Evolutionary conservation across 176 grass and related monocot species (phyloP).

Genomic region (Oryza nivara): DNA sequence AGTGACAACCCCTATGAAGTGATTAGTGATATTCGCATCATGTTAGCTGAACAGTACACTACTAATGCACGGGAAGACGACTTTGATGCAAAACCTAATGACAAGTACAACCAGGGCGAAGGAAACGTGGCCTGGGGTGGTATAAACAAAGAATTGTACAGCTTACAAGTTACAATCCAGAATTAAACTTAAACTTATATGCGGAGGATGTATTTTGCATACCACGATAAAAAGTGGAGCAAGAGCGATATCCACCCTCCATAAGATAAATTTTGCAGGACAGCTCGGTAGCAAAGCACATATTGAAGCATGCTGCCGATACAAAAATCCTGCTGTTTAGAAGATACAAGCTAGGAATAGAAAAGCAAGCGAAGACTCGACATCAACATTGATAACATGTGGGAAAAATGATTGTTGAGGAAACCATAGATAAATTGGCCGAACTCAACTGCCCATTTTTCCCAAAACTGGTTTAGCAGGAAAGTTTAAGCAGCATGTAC

Average conservation of each 20-base stretch:
- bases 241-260: not conserved
- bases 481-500: slow-evolving; percentile 16
- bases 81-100: no score
- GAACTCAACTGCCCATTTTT: slow-evolving; percentile 53
- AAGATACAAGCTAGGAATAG: not conserved
- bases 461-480: slow-evolving; percentile 39
- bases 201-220: not conserved
- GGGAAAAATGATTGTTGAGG: slow-evolving; percentile 59
- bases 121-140: no score
- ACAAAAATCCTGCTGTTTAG: slow-evolving; percentile 35
- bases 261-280: slow-evolving; percentile 20
- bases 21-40: no score
- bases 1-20: no score
- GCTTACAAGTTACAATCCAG: no score
- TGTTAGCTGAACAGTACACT: no score
- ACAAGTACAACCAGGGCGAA: no score
- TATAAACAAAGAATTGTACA: not conserved
- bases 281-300: slow-evolving; percentile 41
- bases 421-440: slow-evolving; percentile 5
- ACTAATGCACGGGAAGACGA: no score
- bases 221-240: not conserved
- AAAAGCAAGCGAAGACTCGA: not conserved
- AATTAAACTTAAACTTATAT: not conserved
- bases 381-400: not conserved
- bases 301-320: slow-evolving; percentile 32